These are phyloP conservation scores for Xanthoceras sorbifolium DNA, from an alignment of 345 rosid species.

Conservation along the genomic window DNA sequence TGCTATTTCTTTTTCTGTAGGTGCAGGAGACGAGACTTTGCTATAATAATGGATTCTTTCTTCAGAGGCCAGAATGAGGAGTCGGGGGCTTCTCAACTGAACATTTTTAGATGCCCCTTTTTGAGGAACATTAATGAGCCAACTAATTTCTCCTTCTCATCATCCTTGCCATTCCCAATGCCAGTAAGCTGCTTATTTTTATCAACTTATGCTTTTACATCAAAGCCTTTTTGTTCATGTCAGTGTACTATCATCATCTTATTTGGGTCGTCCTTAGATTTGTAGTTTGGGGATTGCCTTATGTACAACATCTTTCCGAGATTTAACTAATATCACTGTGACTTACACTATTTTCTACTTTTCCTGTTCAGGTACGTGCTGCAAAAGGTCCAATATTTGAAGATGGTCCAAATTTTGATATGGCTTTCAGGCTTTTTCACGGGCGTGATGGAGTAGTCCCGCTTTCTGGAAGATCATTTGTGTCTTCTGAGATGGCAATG, in stretches of 20 bases:
- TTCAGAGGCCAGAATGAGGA: slow-evolving; percentile 58
- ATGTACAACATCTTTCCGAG: neutral
- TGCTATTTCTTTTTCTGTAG: neutral
- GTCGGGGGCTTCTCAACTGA: slow-evolving; percentile 45
- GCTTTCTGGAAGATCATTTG: slow-evolving; percentile 55
- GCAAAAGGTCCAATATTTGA: slow-evolving; percentile 93
- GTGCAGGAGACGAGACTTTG: slow-evolving; percentile 35
- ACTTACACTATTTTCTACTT: neutral
- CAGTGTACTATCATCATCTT: neutral
- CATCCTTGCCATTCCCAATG: slow-evolving; percentile 63
- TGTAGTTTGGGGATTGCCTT: neutral
- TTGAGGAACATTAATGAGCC: slow-evolving; percentile 97
- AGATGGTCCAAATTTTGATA: slow-evolving; percentile 96
- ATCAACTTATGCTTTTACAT: neutral
- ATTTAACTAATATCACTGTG: neutral
- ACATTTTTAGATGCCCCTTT: slow-evolving; percentile 81
- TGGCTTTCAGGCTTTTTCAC: slow-evolving; percentile 90
- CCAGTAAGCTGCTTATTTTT: slow-evolving; percentile 59
- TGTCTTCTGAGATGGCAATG: slow-evolving; percentile 38
- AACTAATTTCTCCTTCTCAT: slow-evolving; percentile 77
- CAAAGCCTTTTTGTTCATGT: neutral
- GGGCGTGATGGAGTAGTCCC: slow-evolving; percentile 97
- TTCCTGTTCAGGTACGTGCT: slow-evolving; percentile 45
- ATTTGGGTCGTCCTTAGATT: neutral
- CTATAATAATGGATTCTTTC: slow-evolving; percentile 53